Evolutionary conservation across 345 rosid genomes (phyloP).

Genomic region (Balakata baccata): DNA sequence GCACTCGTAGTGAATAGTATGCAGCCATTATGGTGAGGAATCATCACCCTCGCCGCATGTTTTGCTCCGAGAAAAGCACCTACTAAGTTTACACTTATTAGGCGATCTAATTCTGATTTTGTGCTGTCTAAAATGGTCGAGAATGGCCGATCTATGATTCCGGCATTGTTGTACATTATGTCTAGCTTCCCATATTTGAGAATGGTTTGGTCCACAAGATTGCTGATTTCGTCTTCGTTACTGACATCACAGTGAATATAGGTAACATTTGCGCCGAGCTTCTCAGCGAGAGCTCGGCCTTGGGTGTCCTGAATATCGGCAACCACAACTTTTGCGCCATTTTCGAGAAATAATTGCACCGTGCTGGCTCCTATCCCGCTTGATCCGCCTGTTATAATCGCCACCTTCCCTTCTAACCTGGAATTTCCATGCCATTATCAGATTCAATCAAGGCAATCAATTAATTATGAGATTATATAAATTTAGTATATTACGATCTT

Average conservation of each 20-base stretch:
- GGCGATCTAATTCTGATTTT: background rate
- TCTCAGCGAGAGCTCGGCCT: constrained; percentile 26
- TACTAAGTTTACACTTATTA: background rate
- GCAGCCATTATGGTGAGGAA: background rate
- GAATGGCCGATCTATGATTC: constrained; percentile 9
- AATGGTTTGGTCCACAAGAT: constrained; percentile 30
- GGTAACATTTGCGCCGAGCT: constrained; percentile 29
- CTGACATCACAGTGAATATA: constrained; percentile 41
- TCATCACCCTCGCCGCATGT: constrained; percentile 7
- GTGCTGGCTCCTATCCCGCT: constrained; percentile 41
- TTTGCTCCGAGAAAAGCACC: constrained; percentile 12
- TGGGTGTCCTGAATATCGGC: constrained; percentile 39
- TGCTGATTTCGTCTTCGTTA: constrained; percentile 28
- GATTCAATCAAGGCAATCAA: too few relatives aligned
- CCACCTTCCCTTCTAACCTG: constrained; percentile 40
- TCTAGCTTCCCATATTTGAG: constrained; percentile 39
- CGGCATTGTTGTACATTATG: constrained; percentile 45
- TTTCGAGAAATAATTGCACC: constrained; percentile 23
- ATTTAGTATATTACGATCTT: too few relatives aligned
- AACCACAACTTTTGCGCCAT: constrained; percentile 41
- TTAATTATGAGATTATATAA: too few relatives aligned
- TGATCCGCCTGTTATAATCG: constrained; percentile 39
- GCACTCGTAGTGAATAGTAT: constrained; percentile 8
- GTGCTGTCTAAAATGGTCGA: background rate
- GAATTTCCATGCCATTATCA: too few relatives aligned